Base-by-base conservation (phyloP, 768 basidiomycete genomes). In the Xerocomus potaroensis region DNA sequence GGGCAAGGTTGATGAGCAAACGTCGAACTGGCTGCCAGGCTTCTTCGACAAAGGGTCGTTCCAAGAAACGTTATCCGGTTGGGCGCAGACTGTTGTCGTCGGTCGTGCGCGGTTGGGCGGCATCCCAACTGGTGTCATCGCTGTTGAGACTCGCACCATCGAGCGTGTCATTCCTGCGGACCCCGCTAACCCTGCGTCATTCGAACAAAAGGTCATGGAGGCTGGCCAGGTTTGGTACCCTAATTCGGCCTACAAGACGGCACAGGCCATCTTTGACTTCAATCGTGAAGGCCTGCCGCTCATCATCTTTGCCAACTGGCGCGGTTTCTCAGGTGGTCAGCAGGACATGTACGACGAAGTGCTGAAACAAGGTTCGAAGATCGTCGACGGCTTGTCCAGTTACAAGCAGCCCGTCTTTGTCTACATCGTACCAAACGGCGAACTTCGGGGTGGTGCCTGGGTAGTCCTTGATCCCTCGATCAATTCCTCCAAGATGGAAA, bases 211-310 rank as follows among this genome's bases (percentile, higher is more conserved):
- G 57, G 92, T 98, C 67, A 95, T 98, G 86, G 94, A 98, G 65
- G 96, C 96, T n/a, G 96, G 96, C 56, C 92, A 95, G 69, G 96
- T 98, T 21, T 99, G 96, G 96, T 98, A 97, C 67, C 96, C 96
- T 29, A 98, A 99, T 69, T 95, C 92, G 5, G 94, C 96, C 6
- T 94, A 96, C 76, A 99, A 99, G 78, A 99, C 96, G 8, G 96
- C 94, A 8, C 96, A 98, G 61, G 95, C 96, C 14, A 98, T 98
- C 73, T 93, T 93, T 68, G 96, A 99, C 71, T 91, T 98, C 75
- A 88, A 95, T 70, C 86, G 96, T 34, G 96, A 99, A 69, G 91
- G 90, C 19, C 75, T 99, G 12, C 96, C 96, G 4, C 76, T 99
- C 49, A 94, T 98, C 67, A 94, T 99, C 68, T 97, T 99, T 62